These are phyloP conservation scores for Davidsoniella australis DNA, from an alignment of 2,329 filamentous ascomycete species.

Conservation along the genomic window DNA sequence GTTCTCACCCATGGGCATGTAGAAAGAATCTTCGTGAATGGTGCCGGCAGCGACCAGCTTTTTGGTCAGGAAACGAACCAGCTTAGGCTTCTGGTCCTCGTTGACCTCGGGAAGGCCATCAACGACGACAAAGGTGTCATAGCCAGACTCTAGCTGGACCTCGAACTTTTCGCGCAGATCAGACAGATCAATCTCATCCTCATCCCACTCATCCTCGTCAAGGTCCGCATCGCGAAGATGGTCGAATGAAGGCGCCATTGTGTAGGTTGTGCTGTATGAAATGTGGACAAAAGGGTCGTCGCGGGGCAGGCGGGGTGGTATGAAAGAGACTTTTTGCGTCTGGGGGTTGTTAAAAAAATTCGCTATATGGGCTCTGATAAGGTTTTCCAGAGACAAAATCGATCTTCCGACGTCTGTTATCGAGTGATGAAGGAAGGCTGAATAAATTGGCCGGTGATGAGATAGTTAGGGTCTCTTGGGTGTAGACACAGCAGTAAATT, in stretches of 20 bases:
- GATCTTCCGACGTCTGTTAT: background rate
- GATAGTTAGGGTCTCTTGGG: no score
- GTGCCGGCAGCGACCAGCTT: constrained; percentile 77
- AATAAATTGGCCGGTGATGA: no score
- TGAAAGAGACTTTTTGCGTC: constrained; percentile 3
- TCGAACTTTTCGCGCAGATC: constrained; percentile 90
- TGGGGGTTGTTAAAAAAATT: constrained; percentile 2
- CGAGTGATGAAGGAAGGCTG: no score
- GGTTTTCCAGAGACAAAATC: background rate
- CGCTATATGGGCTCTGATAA: background rate
- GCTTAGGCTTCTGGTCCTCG: constrained; percentile 81
- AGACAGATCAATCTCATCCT: constrained; percentile 87
- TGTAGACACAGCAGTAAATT: no score
- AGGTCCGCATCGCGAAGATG: constrained; percentile 82
- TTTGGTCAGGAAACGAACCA: constrained; percentile 89
- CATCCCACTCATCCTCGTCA: constrained; percentile 69
- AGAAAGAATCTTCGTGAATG: constrained; percentile 71
- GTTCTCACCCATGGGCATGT: constrained; percentile 84
- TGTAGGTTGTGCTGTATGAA: constrained; percentile 22
- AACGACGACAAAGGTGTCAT: constrained; percentile 91
- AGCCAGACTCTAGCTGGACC: constrained; percentile 85
- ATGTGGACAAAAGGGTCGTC: background rate
- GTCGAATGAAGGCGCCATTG: constrained; percentile 88
- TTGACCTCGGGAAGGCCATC: constrained; percentile 83
- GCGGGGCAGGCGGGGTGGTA: constrained; percentile 10